Evolutionary conservation across 2,329 filamentous ascomycete genomes (phyloP).

Genomic region (Tolypocladium paradoxum): DNA sequence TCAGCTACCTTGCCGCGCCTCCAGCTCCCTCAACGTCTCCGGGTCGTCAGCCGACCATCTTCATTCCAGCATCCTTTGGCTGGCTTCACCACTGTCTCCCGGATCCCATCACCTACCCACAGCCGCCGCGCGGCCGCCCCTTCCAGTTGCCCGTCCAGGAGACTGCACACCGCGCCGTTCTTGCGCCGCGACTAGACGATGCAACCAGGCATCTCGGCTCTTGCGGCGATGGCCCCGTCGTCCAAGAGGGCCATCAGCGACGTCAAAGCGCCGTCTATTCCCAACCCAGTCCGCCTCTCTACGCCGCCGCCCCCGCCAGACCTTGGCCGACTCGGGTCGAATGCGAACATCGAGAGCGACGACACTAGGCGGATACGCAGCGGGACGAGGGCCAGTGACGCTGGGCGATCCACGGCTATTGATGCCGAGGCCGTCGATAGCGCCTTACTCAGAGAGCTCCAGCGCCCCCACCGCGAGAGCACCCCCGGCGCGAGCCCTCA

Average conservation of each 20-base stretch:
- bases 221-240: conserved; percentile 18
- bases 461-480: conserved; percentile 38
- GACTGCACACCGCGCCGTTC: neutral
- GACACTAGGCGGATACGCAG: conserved; percentile 23
- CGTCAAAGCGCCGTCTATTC: conserved; percentile 17
- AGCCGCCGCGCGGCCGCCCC: neutral
- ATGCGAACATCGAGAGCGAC: conserved; percentile 24
- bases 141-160: neutral
- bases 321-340: conserved; percentile 30
- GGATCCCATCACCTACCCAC: neutral
- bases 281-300: conserved; percentile 25
- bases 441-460: conserved; percentile 41
- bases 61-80: neutral
- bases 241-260: conserved; percentile 23
- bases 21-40: neutral
- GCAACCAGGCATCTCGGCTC: conserved; percentile 18
- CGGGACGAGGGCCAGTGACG: conserved; percentile 23
- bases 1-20: neutral
- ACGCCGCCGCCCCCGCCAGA: conserved; percentile 35
- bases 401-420: conserved; percentile 24
- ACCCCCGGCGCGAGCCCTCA: conserved; percentile 43
- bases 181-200: conserved; percentile 13
- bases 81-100: neutral
- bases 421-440: conserved; percentile 40
- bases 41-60: neutral